Evolutionary conservation across 78 protist genomes (phyloP).

Genomic region (Emiliania huxleyi): DNA sequence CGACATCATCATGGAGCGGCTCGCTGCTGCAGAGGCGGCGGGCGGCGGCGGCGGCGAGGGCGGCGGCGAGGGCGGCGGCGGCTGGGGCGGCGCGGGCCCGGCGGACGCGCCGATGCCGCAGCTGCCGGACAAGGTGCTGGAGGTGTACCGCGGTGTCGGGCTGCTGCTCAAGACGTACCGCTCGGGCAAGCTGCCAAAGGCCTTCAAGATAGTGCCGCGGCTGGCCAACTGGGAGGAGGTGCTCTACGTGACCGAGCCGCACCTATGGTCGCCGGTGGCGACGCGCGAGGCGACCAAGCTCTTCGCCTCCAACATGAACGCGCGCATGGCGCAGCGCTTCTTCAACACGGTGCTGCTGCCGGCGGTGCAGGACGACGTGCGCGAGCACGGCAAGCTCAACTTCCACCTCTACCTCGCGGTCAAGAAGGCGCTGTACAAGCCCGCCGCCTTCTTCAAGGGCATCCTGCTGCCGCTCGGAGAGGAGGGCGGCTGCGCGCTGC

Average conservation of each 20-base stretch:
- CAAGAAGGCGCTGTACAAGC: constrained; percentile 83
- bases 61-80: not conserved
- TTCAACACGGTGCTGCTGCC: constrained; percentile 90
- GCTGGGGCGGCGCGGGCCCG: not conserved
- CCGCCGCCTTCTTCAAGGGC: constrained; percentile 95
- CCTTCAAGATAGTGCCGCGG: constrained; percentile 87
- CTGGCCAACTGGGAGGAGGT: constrained; percentile 93
- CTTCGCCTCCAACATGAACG: constrained; percentile 80
- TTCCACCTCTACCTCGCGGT: constrained; percentile 85
- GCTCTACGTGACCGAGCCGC: constrained; percentile 87
- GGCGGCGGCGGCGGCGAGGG: not conserved
- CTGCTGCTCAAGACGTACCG: constrained; percentile 70
- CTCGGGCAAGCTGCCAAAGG: constrained; percentile 91
- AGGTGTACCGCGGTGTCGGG: constrained; percentile 73
- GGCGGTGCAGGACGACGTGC: constrained; percentile 76
- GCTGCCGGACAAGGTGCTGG: not conserved
- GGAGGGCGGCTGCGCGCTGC: constrained; percentile 56
- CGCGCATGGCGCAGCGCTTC: constrained; percentile 84
- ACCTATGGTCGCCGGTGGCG: constrained; percentile 69
- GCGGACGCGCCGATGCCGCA: not conserved
- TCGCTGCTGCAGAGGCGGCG: constrained; percentile 44
- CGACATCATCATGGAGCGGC: constrained; percentile 69
- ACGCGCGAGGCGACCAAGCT: constrained; percentile 71
- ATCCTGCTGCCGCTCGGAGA: constrained; percentile 88
- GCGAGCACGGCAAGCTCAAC: constrained; percentile 74